phyloP scores from a whole-genome alignment of 1,139 yeast species.

The Protomyces inundatus region DNA sequence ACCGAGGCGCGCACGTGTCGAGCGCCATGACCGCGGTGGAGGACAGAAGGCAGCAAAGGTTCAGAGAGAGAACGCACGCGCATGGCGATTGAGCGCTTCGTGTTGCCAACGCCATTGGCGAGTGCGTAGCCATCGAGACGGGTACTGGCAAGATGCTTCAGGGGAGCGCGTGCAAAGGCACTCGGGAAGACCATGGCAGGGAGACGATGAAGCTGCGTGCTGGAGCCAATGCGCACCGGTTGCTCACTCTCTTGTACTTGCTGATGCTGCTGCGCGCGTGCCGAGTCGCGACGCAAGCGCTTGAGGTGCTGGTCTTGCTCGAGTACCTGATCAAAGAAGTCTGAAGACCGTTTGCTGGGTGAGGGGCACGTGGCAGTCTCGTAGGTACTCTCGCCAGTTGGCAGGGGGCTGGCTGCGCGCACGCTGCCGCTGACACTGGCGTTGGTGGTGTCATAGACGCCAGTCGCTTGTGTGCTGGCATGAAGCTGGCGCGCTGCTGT shows the following conservation, averaged over 20 bases:
- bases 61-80: neutral
- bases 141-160: too few species aligned
- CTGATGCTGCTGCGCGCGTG: too few species aligned
- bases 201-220: too few species aligned
- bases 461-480: neutral
- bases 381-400: constrained; percentile 7
- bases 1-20: neutral
- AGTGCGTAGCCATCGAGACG: too few species aligned
- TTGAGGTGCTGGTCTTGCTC: constrained; percentile 1
- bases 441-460: neutral
- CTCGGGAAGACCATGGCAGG: too few species aligned
- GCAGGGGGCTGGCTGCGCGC: constrained; percentile 6
- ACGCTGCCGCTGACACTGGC: neutral
- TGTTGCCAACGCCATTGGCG: too few species aligned
- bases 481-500: neutral
- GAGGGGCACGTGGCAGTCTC: constrained; percentile 22
- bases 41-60: neutral
- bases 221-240: too few species aligned
- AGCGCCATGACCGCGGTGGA: neutral
- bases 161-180: too few species aligned
- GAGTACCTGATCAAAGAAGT: neutral
- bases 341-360: constrained; percentile 18
- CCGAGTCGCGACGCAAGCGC: constrained; percentile 6
- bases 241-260: neutral
- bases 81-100: too few species aligned